Percentiles rank a stretch among this genome's conserved stretches.
Evolutionary conservation across 2,329 filamentous ascomycete species (phyloP).

Genomic region (Phaeoacremonium minimum): DNA sequence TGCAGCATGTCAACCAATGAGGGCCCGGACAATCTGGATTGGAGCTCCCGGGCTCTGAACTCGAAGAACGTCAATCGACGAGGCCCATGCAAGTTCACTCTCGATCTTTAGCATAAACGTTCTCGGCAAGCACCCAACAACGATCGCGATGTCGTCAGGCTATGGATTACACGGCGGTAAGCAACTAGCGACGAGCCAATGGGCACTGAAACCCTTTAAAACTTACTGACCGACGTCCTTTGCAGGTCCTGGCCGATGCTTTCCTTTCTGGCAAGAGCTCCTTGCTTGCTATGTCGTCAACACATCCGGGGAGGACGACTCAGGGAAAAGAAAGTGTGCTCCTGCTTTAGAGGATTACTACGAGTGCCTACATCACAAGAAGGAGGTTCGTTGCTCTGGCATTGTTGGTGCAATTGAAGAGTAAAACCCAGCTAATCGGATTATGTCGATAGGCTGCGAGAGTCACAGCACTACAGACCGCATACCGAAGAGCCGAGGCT

Average conservation of each 20-base stretch:
- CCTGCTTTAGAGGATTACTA: slow-evolving; percentile 93
- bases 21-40: too few relatives aligned
- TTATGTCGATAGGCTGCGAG: slow-evolving; percentile 61
- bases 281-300: slow-evolving; percentile 98
- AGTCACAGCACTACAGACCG: slow-evolving; percentile 72
- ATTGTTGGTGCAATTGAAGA: not conserved
- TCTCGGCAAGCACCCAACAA: too few relatives aligned
- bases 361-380: slow-evolving; percentile 97
- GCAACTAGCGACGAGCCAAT: slow-evolving; percentile 15
- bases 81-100: too few relatives aligned
- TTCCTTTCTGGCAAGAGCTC: slow-evolving; percentile 99
- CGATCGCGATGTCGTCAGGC: slow-evolving; percentile 13
- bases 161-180: slow-evolving; percentile 34
- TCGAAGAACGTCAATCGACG: too few relatives aligned
- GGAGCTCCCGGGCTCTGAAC: too few relatives aligned
- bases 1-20: too few relatives aligned
- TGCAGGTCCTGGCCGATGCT: slow-evolving; percentile 72
- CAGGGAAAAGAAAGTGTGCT: slow-evolving; percentile 82
- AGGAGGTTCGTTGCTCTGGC: slow-evolving; percentile 66
- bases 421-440: slow-evolving; percentile 2
- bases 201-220: slow-evolving; percentile 7
- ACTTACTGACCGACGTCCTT: too few relatives aligned
- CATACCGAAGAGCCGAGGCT: slow-evolving; percentile 76
- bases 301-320: slow-evolving; percentile 70
- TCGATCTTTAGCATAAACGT: too few relatives aligned